Percentiles rank a stretch among this genome's conserved stretches.
phyloP scores from a whole-genome alignment of 192 early-diverging fungal genomes.

The Coemansia sp. region DNA sequence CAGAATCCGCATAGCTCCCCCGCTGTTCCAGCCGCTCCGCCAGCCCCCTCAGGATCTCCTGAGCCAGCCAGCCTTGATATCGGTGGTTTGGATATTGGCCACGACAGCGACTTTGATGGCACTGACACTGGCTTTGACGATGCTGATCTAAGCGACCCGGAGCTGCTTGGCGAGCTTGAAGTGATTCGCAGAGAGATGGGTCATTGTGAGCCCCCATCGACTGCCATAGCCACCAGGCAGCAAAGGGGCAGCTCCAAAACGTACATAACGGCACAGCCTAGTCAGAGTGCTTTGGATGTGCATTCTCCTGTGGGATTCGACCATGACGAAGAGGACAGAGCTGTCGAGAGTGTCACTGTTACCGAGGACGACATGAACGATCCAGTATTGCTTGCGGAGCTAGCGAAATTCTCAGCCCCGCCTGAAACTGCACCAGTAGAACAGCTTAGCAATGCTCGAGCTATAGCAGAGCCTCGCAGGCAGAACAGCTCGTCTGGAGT shows the following conservation, averaged over 20 bases:
- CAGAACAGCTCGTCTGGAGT: not conserved
- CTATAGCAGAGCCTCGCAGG: not conserved
- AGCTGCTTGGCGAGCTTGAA: constrained; percentile 44
- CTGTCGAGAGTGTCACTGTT: constrained; percentile 19
- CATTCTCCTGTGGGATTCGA: not conserved
- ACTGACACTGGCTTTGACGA: constrained; percentile 15
- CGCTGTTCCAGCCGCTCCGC: not conserved
- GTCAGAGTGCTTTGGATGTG: not conserved
- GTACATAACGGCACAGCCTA: not conserved
- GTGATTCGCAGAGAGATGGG: constrained; percentile 47
- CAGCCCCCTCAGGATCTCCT: not conserved
- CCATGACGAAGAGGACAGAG: constrained; percentile 21
- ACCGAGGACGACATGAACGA: constrained; percentile 53
- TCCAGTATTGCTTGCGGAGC: constrained; percentile 37
- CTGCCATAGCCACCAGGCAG: not conserved
- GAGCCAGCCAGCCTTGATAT: not conserved
- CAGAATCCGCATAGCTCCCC: not conserved
- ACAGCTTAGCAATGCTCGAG: not conserved
- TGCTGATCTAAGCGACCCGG: constrained; percentile 36
- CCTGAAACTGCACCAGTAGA: not conserved
- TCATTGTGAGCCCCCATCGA: constrained; percentile 1
- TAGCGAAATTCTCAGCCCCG: constrained; percentile 12
- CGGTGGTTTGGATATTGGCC: not conserved
- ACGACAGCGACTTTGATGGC: not conserved
- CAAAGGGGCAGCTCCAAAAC: not conserved